Percentiles rank a stretch among this genome's conserved stretches.
These are phyloP conservation scores for Luffa acutangula DNA, from an alignment of 306 rosid genomes.

Conservation along the genomic window DNA sequence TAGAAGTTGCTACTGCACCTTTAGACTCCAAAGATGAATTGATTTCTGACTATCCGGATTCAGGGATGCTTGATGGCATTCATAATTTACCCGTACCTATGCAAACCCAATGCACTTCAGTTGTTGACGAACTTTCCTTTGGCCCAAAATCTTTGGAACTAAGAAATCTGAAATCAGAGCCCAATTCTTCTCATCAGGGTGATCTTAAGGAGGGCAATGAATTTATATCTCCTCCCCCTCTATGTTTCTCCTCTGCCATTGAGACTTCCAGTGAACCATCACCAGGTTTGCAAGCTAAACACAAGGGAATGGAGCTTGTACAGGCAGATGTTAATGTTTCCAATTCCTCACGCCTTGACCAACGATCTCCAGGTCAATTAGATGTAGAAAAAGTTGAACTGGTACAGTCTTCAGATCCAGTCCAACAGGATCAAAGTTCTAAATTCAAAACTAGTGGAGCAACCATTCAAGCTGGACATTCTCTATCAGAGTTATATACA, in stretches of 20 bases:
- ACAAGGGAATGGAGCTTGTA: slow-evolving; percentile 17
- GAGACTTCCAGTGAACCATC: slow-evolving; percentile 23
- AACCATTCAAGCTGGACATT: slow-evolving; percentile 19
- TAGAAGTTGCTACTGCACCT: slow-evolving; percentile 27
- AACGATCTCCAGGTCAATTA: slow-evolving; percentile 11
- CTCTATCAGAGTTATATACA: slow-evolving; percentile 22
- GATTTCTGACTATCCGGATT: slow-evolving; percentile 22
- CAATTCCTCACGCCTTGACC: slow-evolving; percentile 30
- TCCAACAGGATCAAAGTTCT: slow-evolving; percentile 22
- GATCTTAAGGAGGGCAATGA: slow-evolving; percentile 16
- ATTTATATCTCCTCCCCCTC: slow-evolving; percentile 24
- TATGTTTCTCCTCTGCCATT: slow-evolving; percentile 19
- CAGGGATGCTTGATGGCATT: slow-evolving; percentile 16
- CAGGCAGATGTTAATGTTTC: slow-evolving; percentile 22
- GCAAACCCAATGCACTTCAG: slow-evolving; percentile 18
- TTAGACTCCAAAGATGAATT: slow-evolving; percentile 19
- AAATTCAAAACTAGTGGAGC: slow-evolving; percentile 22
- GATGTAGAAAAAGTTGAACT: slow-evolving; percentile 12
- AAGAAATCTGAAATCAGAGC: slow-evolving; percentile 20
- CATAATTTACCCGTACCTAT: slow-evolving; percentile 20
- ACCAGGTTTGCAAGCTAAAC: slow-evolving; percentile 28
- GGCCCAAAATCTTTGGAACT: slow-evolving; percentile 22
- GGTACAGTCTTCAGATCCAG: slow-evolving; percentile 17
- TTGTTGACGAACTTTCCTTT: slow-evolving; percentile 23
- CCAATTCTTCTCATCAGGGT: slow-evolving; percentile 19